Conservation (phyloP, 345 rosid genomes). For the Bruguiera parviflora region DNA sequence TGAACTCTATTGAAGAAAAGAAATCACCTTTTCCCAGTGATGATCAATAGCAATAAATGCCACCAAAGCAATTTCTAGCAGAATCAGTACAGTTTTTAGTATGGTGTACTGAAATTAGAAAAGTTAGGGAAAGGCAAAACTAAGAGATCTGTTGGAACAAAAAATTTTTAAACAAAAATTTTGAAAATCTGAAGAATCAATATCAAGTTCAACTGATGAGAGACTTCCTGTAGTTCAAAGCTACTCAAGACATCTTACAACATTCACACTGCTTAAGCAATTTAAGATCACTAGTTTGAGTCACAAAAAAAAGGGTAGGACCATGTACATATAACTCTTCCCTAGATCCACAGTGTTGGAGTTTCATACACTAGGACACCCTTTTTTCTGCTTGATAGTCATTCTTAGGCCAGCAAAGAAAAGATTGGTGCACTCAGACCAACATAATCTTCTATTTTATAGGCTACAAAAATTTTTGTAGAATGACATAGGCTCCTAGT, state of each 20-base stretch:
- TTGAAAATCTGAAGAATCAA: background rate
- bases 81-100: conserved; percentile 51
- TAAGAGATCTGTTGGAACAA: background rate
- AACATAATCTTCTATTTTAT: background rate
- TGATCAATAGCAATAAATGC: conserved; percentile 77
- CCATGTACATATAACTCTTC: too few relatives aligned
- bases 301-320: too few relatives aligned
- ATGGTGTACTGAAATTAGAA: conserved; percentile 52
- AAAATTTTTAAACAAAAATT: too few relatives aligned
- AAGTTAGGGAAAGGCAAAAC: conserved; percentile 31
- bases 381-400: too few relatives aligned
- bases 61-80: conserved; percentile 74
- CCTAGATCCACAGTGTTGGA: too few relatives aligned
- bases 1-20: background rate
- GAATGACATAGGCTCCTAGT: background rate
- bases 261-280: too few relatives aligned
- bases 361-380: too few relatives aligned
- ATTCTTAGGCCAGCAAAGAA: background rate
- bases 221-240: background rate
- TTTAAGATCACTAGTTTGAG: too few relatives aligned
- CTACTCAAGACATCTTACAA: background rate
- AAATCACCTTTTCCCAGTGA: conserved; percentile 71
- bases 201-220: background rate
- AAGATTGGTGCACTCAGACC: background rate
- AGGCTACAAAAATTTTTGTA: background rate